Conservation (phyloP, 1,139 yeast genomes). For the Yamadazyma dendronema region DNA sequence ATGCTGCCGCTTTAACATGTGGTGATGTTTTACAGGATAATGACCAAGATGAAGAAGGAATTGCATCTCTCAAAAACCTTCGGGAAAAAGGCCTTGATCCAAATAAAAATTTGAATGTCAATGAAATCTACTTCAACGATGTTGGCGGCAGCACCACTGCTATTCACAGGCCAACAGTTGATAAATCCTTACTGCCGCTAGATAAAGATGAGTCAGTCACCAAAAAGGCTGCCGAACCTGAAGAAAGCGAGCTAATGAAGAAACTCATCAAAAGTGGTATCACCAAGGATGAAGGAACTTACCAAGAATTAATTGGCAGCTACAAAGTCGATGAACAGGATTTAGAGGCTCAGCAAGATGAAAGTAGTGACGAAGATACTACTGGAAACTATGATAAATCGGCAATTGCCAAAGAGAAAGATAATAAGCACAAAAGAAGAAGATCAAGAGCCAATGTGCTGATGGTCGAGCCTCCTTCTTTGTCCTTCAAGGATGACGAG, state of each 20-base stretch:
- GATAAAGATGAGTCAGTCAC: conserved; percentile 6
- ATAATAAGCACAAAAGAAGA: conserved; percentile 22
- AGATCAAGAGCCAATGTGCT: conserved; percentile 28
- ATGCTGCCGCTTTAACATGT: conserved; percentile 70
- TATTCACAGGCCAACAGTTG: conserved; percentile 11
- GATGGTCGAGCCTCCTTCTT: conserved; percentile 1
- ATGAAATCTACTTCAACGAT: conserved; percentile 40
- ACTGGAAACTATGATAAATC: background rate
- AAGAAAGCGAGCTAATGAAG: conserved; percentile 27
- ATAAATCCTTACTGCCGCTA: conserved; percentile 14
- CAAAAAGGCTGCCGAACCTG: conserved; percentile 1
- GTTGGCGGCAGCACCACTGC: conserved; percentile 22
- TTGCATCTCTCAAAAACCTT: conserved; percentile 43
- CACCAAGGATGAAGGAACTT: conserved; percentile 22
- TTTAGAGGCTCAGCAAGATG: conserved; percentile 8
- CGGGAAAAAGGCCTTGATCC: conserved; percentile 42
- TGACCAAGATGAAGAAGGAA: conserved; percentile 61
- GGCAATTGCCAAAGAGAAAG: conserved; percentile 1
- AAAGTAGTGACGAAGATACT: conserved; percentile 1
- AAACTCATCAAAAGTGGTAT: conserved; percentile 28
- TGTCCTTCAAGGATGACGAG: background rate
- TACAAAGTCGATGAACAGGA: conserved; percentile 27
- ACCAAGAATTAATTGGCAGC: conserved; percentile 23
- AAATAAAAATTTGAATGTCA: conserved; percentile 36
- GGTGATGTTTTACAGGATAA: conserved; percentile 57